Conservation (phyloP, 2,329 filamentous ascomycete genomes). For the Cladosporium cucumerinum region DNA sequence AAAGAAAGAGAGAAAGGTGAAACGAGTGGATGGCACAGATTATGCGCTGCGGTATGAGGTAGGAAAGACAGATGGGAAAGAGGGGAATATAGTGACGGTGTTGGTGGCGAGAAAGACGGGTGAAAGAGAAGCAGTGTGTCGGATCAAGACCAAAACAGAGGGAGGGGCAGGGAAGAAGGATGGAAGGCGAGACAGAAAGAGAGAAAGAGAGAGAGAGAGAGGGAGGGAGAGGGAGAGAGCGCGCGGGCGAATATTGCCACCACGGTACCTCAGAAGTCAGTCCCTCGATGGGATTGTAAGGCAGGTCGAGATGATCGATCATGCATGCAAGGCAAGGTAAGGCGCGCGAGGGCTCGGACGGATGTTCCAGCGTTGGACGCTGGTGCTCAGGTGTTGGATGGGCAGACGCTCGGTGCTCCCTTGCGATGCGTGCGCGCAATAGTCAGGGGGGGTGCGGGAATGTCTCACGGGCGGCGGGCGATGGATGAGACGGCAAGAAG, state of each 20-base stretch:
- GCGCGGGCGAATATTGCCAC: background rate
- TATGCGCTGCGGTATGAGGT: background rate
- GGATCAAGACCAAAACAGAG: background rate
- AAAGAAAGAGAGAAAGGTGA: conserved; percentile 10
- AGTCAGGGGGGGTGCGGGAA: background rate
- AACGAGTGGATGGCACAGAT: conserved; percentile 14
- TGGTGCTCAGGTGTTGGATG: conserved; percentile 10
- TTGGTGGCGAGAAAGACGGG: conserved; percentile 1
- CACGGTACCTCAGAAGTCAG: conserved; percentile 1
- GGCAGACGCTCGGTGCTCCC: background rate
- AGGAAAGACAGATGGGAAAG: background rate
- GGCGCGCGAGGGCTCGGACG: conserved; percentile 2
- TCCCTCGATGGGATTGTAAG: background rate
- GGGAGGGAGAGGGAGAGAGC: no score
- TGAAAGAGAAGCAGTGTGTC: background rate
- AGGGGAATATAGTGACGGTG: background rate
- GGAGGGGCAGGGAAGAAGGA: conserved; percentile 8
- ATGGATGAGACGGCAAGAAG: background rate
- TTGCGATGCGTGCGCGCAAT: conserved; percentile 5
- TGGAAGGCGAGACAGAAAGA: conserved; percentile 3
- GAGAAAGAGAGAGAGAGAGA: no score
- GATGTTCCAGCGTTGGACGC: background rate
- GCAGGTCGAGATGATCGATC: background rate
- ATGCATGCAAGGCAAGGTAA: background rate
- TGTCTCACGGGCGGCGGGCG: background rate